phyloP scores from a whole-genome alignment of 2,329 filamentous ascomycete genomes.

The Fusarium concolor region DNA sequence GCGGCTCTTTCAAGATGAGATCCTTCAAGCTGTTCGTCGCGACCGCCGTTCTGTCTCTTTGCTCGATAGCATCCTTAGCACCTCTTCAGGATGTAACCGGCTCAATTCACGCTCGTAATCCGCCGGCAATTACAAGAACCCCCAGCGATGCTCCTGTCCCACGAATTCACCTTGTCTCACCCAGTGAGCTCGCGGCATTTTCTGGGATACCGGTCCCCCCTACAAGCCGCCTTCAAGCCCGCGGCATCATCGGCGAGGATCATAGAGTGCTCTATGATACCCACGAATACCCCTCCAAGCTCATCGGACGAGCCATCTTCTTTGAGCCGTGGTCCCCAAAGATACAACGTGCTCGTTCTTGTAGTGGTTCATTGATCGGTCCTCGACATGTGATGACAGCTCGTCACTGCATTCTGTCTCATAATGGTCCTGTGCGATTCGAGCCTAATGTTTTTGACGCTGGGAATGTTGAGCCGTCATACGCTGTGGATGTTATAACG shows the following conservation, averaged over 20 bases:
- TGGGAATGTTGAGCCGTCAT: not conserved
- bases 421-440: not conserved
- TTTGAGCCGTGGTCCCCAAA: not conserved
- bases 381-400: slow-evolving; percentile 20
- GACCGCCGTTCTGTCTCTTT: not conserved
- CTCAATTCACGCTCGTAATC: not conserved
- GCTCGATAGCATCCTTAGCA: not conserved
- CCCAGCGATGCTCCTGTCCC: not conserved
- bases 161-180: not conserved
- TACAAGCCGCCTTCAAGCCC: not conserved
- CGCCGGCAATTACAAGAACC: no score
- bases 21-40: not conserved
- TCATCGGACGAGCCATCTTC: not conserved
- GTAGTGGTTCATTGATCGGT: slow-evolving; percentile 18
- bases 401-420: not conserved
- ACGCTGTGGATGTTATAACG: not conserved
- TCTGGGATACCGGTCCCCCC: not conserved
- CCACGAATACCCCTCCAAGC: slow-evolving; percentile 12
- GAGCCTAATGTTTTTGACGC: not conserved
- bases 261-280: not conserved
- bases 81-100: not conserved
- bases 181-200: not conserved
- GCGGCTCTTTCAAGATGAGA: not conserved
- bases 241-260: not conserved
- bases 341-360: not conserved